These are phyloP conservation scores for Rickenella mellea DNA, from an alignment of 768 basidiomycete species.

Conservation along the genomic window DNA sequence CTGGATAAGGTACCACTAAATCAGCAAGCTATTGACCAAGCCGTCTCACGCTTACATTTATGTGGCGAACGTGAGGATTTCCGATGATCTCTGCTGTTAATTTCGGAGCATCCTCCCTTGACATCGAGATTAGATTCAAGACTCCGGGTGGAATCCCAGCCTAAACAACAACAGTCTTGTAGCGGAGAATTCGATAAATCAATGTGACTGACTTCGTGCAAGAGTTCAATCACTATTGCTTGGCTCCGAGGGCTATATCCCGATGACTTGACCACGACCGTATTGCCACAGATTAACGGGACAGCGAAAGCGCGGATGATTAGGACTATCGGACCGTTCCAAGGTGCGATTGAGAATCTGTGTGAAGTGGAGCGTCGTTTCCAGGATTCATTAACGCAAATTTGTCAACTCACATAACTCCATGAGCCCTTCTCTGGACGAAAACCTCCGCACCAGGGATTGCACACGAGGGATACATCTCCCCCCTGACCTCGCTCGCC, in stretches of 20 bases:
- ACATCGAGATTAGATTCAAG: slow-evolving; percentile 43
- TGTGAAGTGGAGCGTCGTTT: not conserved
- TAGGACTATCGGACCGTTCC: slow-evolving; percentile 43
- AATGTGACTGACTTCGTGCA: slow-evolving; percentile 32
- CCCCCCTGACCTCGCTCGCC: slow-evolving; percentile 30
- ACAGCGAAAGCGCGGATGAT: slow-evolving; percentile 34
- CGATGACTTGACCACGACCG: slow-evolving; percentile 43
- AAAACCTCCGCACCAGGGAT: slow-evolving; percentile 35
- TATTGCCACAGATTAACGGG: slow-evolving; percentile 47
- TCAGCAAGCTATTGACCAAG: not conserved
- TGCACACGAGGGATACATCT: slow-evolving; percentile 29
- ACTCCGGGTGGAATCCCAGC: slow-evolving; percentile 56
- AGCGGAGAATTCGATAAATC: not conserved
- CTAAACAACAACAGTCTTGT: slow-evolving; percentile 9
- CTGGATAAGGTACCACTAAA: slow-evolving; percentile 15
- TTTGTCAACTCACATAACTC: slow-evolving; percentile 35
- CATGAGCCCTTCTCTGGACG: slow-evolving; percentile 37
- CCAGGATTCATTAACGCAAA: not conserved
- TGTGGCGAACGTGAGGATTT: slow-evolving; percentile 39
- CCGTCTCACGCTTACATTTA: slow-evolving; percentile 31
- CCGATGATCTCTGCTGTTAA: slow-evolving; percentile 44
- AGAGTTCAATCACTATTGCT: slow-evolving; percentile 32
- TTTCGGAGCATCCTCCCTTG: slow-evolving; percentile 30
- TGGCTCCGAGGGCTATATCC: slow-evolving; percentile 41
- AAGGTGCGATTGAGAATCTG: slow-evolving; percentile 45